Base-by-base conservation (phyloP, 2,329 filamentous ascomycete genomes). In the Alternaria panax region DNA sequence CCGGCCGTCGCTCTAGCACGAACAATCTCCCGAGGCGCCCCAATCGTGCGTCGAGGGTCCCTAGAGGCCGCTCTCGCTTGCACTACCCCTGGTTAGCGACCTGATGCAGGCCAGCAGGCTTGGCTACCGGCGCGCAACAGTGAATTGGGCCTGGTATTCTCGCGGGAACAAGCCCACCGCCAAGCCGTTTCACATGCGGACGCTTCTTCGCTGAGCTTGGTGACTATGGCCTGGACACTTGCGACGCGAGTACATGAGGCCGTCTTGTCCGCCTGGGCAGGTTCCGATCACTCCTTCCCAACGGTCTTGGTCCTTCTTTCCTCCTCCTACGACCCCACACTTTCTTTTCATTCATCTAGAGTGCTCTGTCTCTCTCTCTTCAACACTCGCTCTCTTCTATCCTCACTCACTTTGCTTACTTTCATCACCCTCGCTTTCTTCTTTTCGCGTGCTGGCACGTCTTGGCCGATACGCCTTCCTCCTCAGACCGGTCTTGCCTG, bases 171-270 rank as follows among this genome's bases (percentile, higher is more conserved):
- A 67, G 63, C 66, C 65, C 60, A 59, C 28, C 38, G 73, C 74
- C 73, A 75, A 76, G 74, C 54, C 58, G 75, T 78, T 78, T 78
- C 75, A 77, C 66, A 74, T 72, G 68, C 71, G 51, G 51, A 63
- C 60, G 63, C 61, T 59, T 66, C 71, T 68, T 69, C 65, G 69
- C 62, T 66, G 66, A 73, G 72, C 73, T 72, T 78, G 74, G 70
- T 73, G 63, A 56, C 68, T 60, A 64, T 69, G 61, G 64, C 58
- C 65, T 65, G 42, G 57, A 63, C 56, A 43, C 51, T 36, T 65
- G 71, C 63, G 60, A 63, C 66, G 48, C 60, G 67, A 72, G 63
- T 75, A 75, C 72, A 72, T 73, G 62, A 73, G 66, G 56, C 63
- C 64, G 42, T 60, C 59, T 55, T 55, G 59, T 62, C 70, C 63